Conservation (phyloP, 148 eudicot species). For the Rhododendron griersonianum region DNA sequence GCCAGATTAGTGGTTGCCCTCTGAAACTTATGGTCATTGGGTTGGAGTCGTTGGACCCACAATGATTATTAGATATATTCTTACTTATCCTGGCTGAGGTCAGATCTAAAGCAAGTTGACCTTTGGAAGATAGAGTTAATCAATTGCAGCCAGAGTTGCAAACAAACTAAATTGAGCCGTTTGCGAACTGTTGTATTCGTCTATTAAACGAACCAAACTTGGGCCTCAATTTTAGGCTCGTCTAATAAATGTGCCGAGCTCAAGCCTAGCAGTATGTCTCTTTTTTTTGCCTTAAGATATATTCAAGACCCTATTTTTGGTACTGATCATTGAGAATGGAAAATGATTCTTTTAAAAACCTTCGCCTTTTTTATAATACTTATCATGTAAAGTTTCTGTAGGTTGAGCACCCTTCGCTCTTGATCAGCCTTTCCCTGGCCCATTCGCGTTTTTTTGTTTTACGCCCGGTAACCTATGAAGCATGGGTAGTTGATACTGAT, state of each 20-base stretch:
- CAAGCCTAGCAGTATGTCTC: not conserved
- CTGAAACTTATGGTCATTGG: not conserved
- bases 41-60: not conserved
- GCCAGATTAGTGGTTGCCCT: not conserved
- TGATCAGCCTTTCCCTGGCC: no score
- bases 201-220: not conserved
- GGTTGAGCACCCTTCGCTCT: no score
- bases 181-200: not conserved
- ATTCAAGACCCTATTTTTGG: not conserved
- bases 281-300: no score
- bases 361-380: no score
- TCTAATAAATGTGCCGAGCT: not conserved
- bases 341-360: no score
- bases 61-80: not conserved
- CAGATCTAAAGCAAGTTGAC: not conserved
- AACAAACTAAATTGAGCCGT: not conserved
- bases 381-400: no score
- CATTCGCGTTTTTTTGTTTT: no score
- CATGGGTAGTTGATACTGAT: no score
- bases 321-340: no score
- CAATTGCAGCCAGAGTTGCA: not conserved
- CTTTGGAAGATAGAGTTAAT: not conserved
- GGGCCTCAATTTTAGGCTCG: not conserved
- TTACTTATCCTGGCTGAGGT: not conserved
- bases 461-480: no score